phyloP scores from a whole-genome alignment of 2,329 filamentous ascomycete genomes.

The Coniochaeta hoffmannii region DNA sequence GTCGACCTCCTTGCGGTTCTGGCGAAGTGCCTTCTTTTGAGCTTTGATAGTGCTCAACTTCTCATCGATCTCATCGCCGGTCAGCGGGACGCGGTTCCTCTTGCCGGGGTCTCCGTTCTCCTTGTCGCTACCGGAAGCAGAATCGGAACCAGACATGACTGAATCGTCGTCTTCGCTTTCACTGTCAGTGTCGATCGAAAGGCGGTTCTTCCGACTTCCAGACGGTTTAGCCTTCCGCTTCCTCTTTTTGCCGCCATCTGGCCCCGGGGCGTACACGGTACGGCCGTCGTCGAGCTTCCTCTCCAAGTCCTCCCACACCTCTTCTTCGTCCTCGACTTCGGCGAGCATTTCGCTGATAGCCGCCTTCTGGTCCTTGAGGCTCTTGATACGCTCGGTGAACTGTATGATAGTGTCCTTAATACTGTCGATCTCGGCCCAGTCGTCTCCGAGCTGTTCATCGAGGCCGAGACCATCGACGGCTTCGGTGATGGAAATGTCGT shows the following conservation, averaged over 20 bases:
- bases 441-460: slow-evolving; percentile 10
- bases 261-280: slow-evolving; percentile 11
- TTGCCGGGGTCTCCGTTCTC: slow-evolving; percentile 11
- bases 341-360: slow-evolving; percentile 18
- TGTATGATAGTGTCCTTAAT: background rate
- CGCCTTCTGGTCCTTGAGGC: slow-evolving; percentile 23
- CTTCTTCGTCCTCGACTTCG: slow-evolving; percentile 11
- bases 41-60: slow-evolving; percentile 24
- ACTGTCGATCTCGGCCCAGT: slow-evolving; percentile 6
- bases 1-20: slow-evolving; percentile 10
- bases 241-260: slow-evolving; percentile 11
- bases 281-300: slow-evolving; percentile 10
- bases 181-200: background rate
- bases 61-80: slow-evolving; percentile 11
- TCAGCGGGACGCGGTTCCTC: slow-evolving; percentile 6
- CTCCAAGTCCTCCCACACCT: slow-evolving; percentile 15
- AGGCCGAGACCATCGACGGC: slow-evolving; percentile 14
- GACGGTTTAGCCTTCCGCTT: slow-evolving; percentile 12
- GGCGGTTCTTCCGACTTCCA: slow-evolving; percentile 9
- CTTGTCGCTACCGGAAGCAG: slow-evolving; percentile 12
- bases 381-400: slow-evolving; percentile 6
- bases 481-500: slow-evolving; percentile 38
- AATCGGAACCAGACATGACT: slow-evolving; percentile 10
- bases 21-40: slow-evolving; percentile 12
- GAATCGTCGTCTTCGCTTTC: slow-evolving; percentile 7